phyloP scores from a whole-genome alignment of 1,139 yeast species.

The Geotrichum carabidarum region DNA sequence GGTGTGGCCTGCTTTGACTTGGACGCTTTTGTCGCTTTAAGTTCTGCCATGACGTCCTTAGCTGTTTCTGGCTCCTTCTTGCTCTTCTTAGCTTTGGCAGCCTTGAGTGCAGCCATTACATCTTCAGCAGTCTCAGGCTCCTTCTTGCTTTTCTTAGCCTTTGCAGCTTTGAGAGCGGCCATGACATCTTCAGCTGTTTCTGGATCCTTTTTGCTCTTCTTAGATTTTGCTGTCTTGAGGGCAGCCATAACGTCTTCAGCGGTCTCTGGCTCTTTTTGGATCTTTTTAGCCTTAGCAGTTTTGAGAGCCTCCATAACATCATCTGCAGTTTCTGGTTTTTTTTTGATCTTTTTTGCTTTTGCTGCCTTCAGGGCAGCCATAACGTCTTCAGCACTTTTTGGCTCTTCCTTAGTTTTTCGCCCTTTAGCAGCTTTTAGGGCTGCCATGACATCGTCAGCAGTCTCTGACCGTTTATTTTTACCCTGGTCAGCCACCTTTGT shows the following conservation, averaged over 20 bases:
- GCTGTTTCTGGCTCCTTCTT: constrained; percentile 26
- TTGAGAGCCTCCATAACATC: constrained; percentile 40
- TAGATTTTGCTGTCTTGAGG: constrained; percentile 40
- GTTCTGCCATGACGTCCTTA: constrained; percentile 43
- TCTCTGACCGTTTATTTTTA: constrained; percentile 13
- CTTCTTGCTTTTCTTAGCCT: constrained; percentile 17
- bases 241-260: constrained; percentile 40
- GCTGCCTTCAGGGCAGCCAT: constrained; percentile 42
- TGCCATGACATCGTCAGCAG: constrained; percentile 37
- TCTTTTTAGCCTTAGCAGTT: constrained; percentile 19
- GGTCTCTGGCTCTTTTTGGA: constrained; percentile 16
- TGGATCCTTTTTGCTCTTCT: constrained; percentile 12
- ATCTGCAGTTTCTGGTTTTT: constrained; percentile 29
- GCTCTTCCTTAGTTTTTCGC: constrained; percentile 18
- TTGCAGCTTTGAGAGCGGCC: constrained; percentile 28
- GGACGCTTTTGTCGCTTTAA: constrained; percentile 40
- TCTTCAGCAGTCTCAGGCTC: constrained; percentile 25
- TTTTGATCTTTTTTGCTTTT: constrained; percentile 32
- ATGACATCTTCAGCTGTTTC: constrained; percentile 40
- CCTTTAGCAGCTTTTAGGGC: constrained; percentile 44
- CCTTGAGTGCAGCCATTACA: constrained; percentile 42
- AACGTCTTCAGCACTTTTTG: constrained; percentile 32
- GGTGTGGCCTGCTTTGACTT: constrained; percentile 22
- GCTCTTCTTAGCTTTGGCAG: constrained; percentile 36
- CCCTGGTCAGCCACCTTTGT: constrained; percentile 19